Evolutionary conservation across 345 rosid genomes (phyloP).

Genomic region (Heritiera littoralis): DNA sequence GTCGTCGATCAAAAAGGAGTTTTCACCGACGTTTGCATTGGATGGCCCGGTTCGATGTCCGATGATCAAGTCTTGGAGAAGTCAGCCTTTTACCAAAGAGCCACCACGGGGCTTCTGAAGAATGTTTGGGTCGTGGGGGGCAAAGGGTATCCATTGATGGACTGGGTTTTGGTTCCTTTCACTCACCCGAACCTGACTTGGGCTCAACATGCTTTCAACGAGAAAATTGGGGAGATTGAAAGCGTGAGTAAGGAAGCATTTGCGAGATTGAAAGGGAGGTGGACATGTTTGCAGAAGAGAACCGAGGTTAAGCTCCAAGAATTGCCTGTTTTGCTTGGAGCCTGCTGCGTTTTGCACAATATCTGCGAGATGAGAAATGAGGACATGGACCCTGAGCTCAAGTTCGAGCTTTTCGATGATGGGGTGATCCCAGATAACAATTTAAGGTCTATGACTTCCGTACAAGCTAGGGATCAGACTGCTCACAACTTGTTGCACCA

Average conservation of each 20-base stretch:
- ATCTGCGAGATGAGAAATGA: constrained; percentile 14
- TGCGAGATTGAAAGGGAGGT: background rate
- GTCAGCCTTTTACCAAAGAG: background rate
- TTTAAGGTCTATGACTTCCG: background rate
- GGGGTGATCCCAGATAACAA: background rate
- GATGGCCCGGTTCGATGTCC: constrained; percentile 14
- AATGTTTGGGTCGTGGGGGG: constrained; percentile 2
- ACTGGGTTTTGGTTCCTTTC: constrained; percentile 10
- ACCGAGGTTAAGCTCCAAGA: constrained; percentile 19
- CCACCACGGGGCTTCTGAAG: background rate
- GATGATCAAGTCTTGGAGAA: constrained; percentile 14
- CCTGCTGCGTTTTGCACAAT: constrained; percentile 17
- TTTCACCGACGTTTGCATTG: constrained; percentile 6
- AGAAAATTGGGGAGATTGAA: constrained; percentile 12
- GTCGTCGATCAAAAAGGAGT: background rate
- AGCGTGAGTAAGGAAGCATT: background rate
- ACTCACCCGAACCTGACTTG: constrained; percentile 5
- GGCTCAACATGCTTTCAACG: constrained; percentile 7
- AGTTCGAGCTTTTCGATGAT: background rate
- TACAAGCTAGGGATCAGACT: constrained; percentile 10
- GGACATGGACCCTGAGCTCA: background rate
- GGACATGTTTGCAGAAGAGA: constrained; percentile 16
- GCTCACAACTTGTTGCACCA: constrained; percentile 18
- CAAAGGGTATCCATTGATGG: constrained; percentile 7
- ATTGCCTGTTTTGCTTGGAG: background rate